Evolutionary conservation across 495 filamentous ascomycete genomes (phyloP), one percentile per base, ranked within the genome.

Genomic region (Daldinia loculata): DNA sequence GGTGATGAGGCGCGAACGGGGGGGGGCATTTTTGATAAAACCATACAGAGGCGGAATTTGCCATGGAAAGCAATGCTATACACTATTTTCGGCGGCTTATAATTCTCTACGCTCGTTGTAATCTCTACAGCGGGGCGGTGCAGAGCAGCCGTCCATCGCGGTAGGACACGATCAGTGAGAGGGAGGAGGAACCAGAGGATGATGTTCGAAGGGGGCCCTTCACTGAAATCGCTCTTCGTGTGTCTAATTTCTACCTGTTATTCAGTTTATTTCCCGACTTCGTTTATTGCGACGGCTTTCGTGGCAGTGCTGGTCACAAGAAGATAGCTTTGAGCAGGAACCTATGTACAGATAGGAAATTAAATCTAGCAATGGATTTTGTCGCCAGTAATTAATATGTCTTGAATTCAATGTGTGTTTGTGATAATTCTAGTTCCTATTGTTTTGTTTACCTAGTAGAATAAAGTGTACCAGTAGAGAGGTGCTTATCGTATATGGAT

Each of bases 81-180:
- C 66, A 66, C 22, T 76, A 71, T 67, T 70, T 50, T 72, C 66
- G 66, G 73, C 71, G 77, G 75, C 64, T 32, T 79, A 71, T 66
- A 57, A 59, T 83, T 85, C 78, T 81, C 77, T 85, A 85, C 85
- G 71, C 77, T 85, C 82, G 81, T 86, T 87, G 83, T 87, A 86
- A 85, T 85, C 72, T 55, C 56, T 79, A 75, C 73, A 77, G 76
- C 78, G 75, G 72, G 74, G 67, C 74, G 77, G 64, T 68, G 80
- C 77, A 75, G 77, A 56, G 70, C 71, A 70, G 69, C 73, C 76
- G 79, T 75, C 75, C 67, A 11, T 74, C 67, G 73, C 74, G 71
- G 74, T 76, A 70, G 74, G 71, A 76, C 61, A 73, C 70, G 63
- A 61, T 70, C 65, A 73, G 64, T 52, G 52, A 45, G 34, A 17